Percentiles rank a stretch among this genome's conserved stretches.
These are phyloP conservation scores for Suillus spraguei DNA, from an alignment of 768 basidiomycete genomes.

Conservation along the genomic window DNA sequence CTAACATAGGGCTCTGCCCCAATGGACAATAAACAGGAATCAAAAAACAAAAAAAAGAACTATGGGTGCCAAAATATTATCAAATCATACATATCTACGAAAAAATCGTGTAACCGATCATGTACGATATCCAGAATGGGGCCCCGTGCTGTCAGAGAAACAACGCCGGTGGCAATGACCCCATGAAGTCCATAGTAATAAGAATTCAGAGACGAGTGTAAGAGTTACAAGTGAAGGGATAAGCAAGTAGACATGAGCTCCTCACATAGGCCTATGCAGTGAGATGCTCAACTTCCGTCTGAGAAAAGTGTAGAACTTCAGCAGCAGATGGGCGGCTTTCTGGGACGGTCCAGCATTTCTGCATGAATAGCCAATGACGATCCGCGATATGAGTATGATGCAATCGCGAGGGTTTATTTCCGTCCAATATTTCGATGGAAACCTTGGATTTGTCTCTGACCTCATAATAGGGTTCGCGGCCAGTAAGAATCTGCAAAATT, in stretches of 20 bases:
- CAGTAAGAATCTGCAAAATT: conserved; percentile 10
- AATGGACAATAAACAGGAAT: too few species aligned
- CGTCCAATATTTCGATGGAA: background rate
- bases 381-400: background rate
- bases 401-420: conserved; percentile 9
- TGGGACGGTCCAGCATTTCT: conserved; percentile 12
- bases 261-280: background rate
- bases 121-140: conserved; percentile 4
- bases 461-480: conserved; percentile 12
- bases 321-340: conserved; percentile 1
- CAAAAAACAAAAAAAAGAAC: too few species aligned
- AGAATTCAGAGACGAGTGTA: background rate
- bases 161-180: background rate
- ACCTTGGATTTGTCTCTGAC: background rate
- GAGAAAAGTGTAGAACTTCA: background rate
- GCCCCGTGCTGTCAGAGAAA: conserved; percentile 1
- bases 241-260: background rate
- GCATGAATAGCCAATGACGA: conserved; percentile 10
- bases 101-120: background rate
- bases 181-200: background rate
- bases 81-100: conserved; percentile 1
- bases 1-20: too few species aligned
- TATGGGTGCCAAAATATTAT: background rate
- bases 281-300: background rate
- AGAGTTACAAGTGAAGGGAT: background rate